phyloP scores from a whole-genome alignment of 139 green algal genomes.

The Chlorella sorokiniana region DNA sequence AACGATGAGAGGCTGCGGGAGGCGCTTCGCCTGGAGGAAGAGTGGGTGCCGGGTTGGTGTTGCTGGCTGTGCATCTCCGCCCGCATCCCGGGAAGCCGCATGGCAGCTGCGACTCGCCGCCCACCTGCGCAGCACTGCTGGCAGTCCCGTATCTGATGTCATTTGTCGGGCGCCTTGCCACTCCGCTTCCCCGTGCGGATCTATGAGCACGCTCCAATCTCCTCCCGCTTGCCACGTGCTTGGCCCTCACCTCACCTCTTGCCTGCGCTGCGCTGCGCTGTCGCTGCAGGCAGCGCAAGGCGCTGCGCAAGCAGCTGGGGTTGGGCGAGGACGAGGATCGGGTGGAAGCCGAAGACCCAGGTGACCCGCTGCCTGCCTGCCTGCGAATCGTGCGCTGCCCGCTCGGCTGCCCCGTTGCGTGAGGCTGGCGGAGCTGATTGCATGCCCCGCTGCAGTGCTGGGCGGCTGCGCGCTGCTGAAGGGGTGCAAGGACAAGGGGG shows the following conservation, averaged over 20 bases:
- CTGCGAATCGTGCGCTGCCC: neutral
- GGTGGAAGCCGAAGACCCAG: slow-evolving; percentile 8
- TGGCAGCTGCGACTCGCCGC: too few relatives aligned
- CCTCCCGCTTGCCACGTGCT: too few relatives aligned
- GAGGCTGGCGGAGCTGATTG: neutral
- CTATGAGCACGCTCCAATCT: too few relatives aligned
- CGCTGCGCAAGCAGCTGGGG: slow-evolving; percentile 14
- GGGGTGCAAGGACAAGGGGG: slow-evolving; percentile 1
- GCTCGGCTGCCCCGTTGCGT: neutral
- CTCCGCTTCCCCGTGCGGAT: too few relatives aligned
- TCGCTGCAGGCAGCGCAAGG: slow-evolving; percentile 27
- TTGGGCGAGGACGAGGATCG: slow-evolving; percentile 18
- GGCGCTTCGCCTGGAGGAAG: too few relatives aligned
- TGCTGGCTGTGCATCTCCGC: too few relatives aligned
- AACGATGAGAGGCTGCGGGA: too few relatives aligned
- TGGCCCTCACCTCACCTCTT: neutral
- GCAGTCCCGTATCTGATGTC: too few relatives aligned
- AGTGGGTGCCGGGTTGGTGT: too few relatives aligned
- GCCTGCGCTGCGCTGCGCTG: neutral
- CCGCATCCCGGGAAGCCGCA: too few relatives aligned
- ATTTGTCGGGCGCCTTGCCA: too few relatives aligned
- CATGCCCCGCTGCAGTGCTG: slow-evolving; percentile 2
- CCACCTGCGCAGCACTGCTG: too few relatives aligned
- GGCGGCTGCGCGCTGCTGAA: neutral
- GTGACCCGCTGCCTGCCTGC: neutral